Conservation (phyloP, 148 eudicot genomes). For the Vaccinium myrtillus region DNA sequence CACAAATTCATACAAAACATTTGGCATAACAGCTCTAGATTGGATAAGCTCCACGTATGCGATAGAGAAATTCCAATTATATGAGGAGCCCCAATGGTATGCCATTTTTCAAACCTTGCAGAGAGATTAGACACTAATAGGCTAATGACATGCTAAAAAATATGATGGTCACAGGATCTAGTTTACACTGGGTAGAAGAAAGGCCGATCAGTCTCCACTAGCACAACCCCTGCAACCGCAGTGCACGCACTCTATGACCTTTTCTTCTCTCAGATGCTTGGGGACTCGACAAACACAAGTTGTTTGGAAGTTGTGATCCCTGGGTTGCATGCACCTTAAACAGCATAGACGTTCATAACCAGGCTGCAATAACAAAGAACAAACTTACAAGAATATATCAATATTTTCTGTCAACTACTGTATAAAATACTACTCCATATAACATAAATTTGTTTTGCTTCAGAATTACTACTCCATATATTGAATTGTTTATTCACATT, state of each 20-base stretch:
- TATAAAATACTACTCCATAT: too few relatives aligned
- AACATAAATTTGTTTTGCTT: too few relatives aligned
- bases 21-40: not conserved
- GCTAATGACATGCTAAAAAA: not conserved
- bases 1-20: not conserved
- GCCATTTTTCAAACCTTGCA: not conserved
- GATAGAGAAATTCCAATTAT: not conserved
- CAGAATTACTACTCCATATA: too few relatives aligned
- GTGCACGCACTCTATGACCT: constrained; percentile 82
- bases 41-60: not conserved
- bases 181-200: not conserved
- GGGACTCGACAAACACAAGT: constrained; percentile 94
- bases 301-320: constrained; percentile 86
- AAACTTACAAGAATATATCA: not conserved
- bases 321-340: constrained; percentile 77
- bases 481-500: not conserved
- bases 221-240: constrained; percentile 88
- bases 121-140: not conserved
- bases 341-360: constrained; percentile 93
- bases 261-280: constrained; percentile 85
- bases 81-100: too few relatives aligned
- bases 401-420: too few relatives aligned
- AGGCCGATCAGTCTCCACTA: constrained; percentile 63
- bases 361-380: constrained; percentile 46
- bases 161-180: not conserved